Conservation (phyloP, 2,329 filamentous ascomycete genomes). For the Xylaria sp. region DNA sequence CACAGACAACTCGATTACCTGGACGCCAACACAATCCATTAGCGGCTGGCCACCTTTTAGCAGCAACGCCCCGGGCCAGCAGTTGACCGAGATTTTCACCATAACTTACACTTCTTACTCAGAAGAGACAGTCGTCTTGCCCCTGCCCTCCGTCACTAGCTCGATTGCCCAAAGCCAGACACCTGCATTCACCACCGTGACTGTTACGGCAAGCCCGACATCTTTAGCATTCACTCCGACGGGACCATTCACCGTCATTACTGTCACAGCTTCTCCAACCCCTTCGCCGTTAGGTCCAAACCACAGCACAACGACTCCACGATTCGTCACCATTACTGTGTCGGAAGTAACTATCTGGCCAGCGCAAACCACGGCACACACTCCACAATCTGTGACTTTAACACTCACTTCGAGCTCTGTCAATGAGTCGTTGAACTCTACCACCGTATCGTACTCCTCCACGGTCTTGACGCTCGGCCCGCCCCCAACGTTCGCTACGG, state of each 20-base stretch:
- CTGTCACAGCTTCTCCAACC: slow-evolving; percentile 31
- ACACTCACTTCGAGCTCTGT: slow-evolving; percentile 36
- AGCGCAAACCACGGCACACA: slow-evolving; percentile 16
- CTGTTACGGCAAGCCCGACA: slow-evolving; percentile 28
- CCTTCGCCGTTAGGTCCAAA: not conserved
- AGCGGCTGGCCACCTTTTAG: slow-evolving; percentile 27
- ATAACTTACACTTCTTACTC: slow-evolving; percentile 34
- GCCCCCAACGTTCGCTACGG: slow-evolving; percentile 31
- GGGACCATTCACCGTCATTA: slow-evolving; percentile 28
- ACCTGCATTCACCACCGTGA: slow-evolving; percentile 24
- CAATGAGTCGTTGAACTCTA: slow-evolving; percentile 35
- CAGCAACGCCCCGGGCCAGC: slow-evolving; percentile 15
- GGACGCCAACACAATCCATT: slow-evolving; percentile 24
- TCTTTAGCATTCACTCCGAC: not conserved
- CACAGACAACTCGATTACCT: slow-evolving; percentile 34
- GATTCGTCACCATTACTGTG: slow-evolving; percentile 34
- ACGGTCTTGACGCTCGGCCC: slow-evolving; percentile 35
- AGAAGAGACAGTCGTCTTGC: slow-evolving; percentile 27
- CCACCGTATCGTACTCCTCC: slow-evolving; percentile 35
- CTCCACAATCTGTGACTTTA: slow-evolving; percentile 31
- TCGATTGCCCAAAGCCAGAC: slow-evolving; percentile 1
- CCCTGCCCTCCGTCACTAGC: slow-evolving; percentile 8
- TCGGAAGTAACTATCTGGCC: slow-evolving; percentile 36
- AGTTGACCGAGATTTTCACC: slow-evolving; percentile 33
- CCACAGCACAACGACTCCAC: slow-evolving; percentile 8